Base-by-base conservation (phyloP, 257 asterid species). In the Gentiana macrophylla region DNA sequence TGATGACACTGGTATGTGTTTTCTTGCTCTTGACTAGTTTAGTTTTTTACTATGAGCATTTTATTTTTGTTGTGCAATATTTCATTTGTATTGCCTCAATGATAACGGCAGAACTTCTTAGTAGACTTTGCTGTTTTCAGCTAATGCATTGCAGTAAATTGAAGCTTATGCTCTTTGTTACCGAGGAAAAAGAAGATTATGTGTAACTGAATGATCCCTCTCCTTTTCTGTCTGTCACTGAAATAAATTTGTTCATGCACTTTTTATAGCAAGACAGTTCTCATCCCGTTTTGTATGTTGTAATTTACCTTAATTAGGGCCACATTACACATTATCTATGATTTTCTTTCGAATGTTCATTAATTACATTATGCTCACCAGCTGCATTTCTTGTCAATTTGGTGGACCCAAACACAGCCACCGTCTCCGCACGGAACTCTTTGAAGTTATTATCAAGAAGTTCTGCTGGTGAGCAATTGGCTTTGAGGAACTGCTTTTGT, bases 331-430 rank as follows among this genome's bases (percentile, higher is more conserved):
- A n/a, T 8, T 52, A 46, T 35, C 44, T 52, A 35, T 43, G 54
- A 48, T 60, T 49, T 47, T 56, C 33, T 63, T 62, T 65, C 68
- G 49, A 33, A 15, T 37, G 53, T 59, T 43, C 60, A 35, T 52
- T 50, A 38, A 51, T 32, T 44, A 46, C 66, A 65, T 74, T 65
- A 49, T 57, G 60, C 58, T 67, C 35, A 55, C n/a, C 51, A 97
- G 95, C 83, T 59, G 85, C 97, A 60, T 88, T 83, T 70, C 79
- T 92, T 47, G 94, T 79, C 50, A 82, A 86, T 50, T 72, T 92
- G 81, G 94, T 86, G 73, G 95, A 92, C 54, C 90, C 97, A 68
- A 76, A 76, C 70, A 84, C n/a, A n/a, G n/a, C n/a, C n/a, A n/a
- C n/a, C n/a, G n/a, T n/a, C n/a, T n/a, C n/a, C n/a, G n/a, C 78